Conservation (phyloP, 108 stramenopile species). For the Cyclotella baltica region DNA sequence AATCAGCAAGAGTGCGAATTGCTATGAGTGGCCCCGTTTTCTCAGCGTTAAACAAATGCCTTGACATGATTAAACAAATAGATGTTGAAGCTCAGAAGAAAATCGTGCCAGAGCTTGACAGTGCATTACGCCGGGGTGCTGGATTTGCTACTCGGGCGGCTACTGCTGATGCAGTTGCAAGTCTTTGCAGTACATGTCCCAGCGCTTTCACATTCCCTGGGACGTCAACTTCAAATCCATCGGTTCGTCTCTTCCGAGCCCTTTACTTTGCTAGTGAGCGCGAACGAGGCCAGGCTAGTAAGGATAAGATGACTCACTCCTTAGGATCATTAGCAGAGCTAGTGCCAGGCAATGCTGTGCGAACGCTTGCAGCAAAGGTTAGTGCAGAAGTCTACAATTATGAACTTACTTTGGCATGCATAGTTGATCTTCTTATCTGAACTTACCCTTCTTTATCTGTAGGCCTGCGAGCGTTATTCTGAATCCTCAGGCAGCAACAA, state of each 20-base stretch:
- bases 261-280: slow-evolving; percentile 80
- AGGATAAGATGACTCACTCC: slow-evolving; percentile 76
- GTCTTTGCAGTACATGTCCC: slow-evolving; percentile 71
- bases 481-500: slow-evolving; percentile 54
- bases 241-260: slow-evolving; percentile 81
- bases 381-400: not conserved
- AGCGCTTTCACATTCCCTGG: slow-evolving; percentile 73
- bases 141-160: slow-evolving; percentile 89
- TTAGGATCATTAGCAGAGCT: slow-evolving; percentile 71
- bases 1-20: slow-evolving; percentile 70
- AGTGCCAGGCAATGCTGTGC: slow-evolving; percentile 75
- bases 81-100: slow-evolving; percentile 65
- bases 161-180: slow-evolving; percentile 74
- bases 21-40: slow-evolving; percentile 81
- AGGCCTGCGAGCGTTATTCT: slow-evolving; percentile 76
- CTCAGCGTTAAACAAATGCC: slow-evolving; percentile 73
- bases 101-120: slow-evolving; percentile 62
- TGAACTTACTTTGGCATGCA: not conserved
- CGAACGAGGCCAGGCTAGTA: slow-evolving; percentile 75
- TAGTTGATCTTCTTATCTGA: not conserved
- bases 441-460: not conserved
- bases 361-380: slow-evolving; percentile 35
- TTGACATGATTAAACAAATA: slow-evolving; percentile 66
- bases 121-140: slow-evolving; percentile 49
- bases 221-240: slow-evolving; percentile 62